Evolutionary conservation across 768 basidiomycete species (phyloP).

Genomic region (Porphyrellus cyaneotinctus): DNA sequence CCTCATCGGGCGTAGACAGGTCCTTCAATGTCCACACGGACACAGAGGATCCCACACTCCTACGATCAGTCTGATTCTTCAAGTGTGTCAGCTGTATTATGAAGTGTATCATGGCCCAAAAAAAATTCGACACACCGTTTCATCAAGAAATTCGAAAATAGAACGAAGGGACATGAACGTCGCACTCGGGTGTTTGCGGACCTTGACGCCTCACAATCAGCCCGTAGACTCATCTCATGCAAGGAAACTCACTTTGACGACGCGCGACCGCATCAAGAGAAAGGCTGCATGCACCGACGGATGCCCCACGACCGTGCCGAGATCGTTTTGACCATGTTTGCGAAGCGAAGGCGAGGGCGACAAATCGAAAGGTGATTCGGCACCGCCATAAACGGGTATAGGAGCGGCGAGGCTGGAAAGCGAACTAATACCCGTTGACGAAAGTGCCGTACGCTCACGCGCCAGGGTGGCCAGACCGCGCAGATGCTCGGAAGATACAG

Average conservation of each 20-base stretch:
- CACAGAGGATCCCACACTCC: slow-evolving; percentile 26
- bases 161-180: slow-evolving; percentile 25
- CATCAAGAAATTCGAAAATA: slow-evolving; percentile 21
- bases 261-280: slow-evolving; percentile 48
- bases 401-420: slow-evolving; percentile 5
- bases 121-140: slow-evolving; percentile 14
- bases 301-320: slow-evolving; percentile 7
- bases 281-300: slow-evolving; percentile 36
- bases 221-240: not conserved
- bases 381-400: not conserved
- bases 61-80: slow-evolving; percentile 13
- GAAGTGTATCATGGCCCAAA: not conserved
- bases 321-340: slow-evolving; percentile 1
- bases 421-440: not conserved
- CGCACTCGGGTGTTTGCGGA: slow-evolving; percentile 22
- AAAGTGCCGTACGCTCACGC: slow-evolving; percentile 1
- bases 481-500: slow-evolving; percentile 3
- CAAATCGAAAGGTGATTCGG: slow-evolving; percentile 33
- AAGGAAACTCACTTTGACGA: slow-evolving; percentile 43
- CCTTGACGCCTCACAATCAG: slow-evolving; percentile 13
- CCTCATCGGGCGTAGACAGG: slow-evolving; percentile 31
- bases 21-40: slow-evolving; percentile 50
- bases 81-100: slow-evolving; percentile 5
- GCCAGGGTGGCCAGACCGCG: not conserved
- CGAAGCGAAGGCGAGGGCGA: slow-evolving; percentile 20